Percentiles rank a stretch among this genome's conserved stretches.
Evolutionary conservation across 1,139 yeast species (phyloP).

Genomic region (Komagataea norvegica): DNA sequence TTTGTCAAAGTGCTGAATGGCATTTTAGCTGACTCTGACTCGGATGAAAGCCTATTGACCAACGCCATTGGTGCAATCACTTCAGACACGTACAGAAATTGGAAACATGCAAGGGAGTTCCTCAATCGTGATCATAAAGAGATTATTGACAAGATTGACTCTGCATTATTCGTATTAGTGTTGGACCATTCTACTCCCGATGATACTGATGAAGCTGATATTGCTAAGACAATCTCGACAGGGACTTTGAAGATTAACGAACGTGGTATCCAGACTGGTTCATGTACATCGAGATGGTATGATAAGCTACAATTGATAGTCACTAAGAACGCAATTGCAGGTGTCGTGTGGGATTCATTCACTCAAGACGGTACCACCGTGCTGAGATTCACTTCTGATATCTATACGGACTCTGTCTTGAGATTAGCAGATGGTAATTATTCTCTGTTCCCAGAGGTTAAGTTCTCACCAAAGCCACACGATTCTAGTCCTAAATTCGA

Average conservation of each 20-base stretch:
- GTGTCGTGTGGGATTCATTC: slow-evolving; percentile 70
- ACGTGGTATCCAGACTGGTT: slow-evolving; percentile 61
- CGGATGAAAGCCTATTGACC: slow-evolving; percentile 39
- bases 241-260: slow-evolving; percentile 57
- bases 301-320: slow-evolving; percentile 70
- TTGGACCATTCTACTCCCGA: slow-evolving; percentile 57
- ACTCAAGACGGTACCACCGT: slow-evolving; percentile 80
- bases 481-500: slow-evolving; percentile 38
- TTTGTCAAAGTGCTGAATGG: slow-evolving; percentile 45
- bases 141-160: slow-evolving; percentile 48
- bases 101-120: slow-evolving; percentile 52
- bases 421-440: slow-evolving; percentile 72
- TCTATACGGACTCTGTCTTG: slow-evolving; percentile 68
- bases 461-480: slow-evolving; percentile 14
- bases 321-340: slow-evolving; percentile 67
- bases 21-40: slow-evolving; percentile 43
- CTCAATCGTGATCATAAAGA: slow-evolving; percentile 43
- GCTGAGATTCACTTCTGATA: slow-evolving; percentile 66
- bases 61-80: slow-evolving; percentile 67
- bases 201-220: slow-evolving; percentile 35
- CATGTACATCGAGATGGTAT: slow-evolving; percentile 76
- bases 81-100: slow-evolving; percentile 57
- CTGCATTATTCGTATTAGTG: slow-evolving; percentile 63
- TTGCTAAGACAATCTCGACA: slow-evolving; percentile 49
- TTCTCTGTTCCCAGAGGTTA: slow-evolving; percentile 34